Evolutionary conservation across 2,329 filamentous ascomycete species (phyloP), one percentile per base, ranked within the genome.

Genomic region (Cyphellophora attinorum): DNA sequence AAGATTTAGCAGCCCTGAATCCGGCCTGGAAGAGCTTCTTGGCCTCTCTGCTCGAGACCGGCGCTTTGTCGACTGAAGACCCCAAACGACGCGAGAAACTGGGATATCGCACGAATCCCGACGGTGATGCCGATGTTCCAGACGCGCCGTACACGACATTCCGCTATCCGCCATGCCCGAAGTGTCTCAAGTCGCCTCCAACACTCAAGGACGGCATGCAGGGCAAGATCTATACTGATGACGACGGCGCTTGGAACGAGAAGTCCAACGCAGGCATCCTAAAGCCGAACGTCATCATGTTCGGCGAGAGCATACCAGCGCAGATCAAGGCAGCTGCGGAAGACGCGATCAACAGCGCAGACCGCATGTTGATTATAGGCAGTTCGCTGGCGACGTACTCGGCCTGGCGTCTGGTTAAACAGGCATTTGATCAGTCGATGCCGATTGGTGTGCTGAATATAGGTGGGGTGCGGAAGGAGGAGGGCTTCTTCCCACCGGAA

Each of bases 261-360:
- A 5, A 5, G 0, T 79, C 76, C 47, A 76, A 71, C 2, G 84
- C 77, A 0, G 91, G 89, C 2, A 76, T 96, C 23, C 58, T 98
- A 36, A 96, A 96, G 54, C 91, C 91, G 3, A 84, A 84, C 1
- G 88, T 98, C 2, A 79, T 88, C 49, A 95, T 96, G 85, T 96
- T 96, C 56, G 91, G 91, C 11, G 91, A 96, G 59, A 88, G 76
- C 40, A 93, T 96, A 32, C 66, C 74, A 0, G 58, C 61, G 2
- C 51, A 61, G 2, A 78, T 88, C 21, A 95, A 93, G 56, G 57
- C 64, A 2, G 77, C 76, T 0, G 89, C 88, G 2, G 88, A 96
- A 53, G 62, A 75, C 17, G 81, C 82, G 10, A 76, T 96, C 32
- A 84, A 95, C 51, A 70, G 71, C 17, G 82, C 85, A 1, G 77